phyloP scores from a whole-genome alignment of 2,329 filamentous ascomycete species.

The Beauveria scarabaeidicola region DNA sequence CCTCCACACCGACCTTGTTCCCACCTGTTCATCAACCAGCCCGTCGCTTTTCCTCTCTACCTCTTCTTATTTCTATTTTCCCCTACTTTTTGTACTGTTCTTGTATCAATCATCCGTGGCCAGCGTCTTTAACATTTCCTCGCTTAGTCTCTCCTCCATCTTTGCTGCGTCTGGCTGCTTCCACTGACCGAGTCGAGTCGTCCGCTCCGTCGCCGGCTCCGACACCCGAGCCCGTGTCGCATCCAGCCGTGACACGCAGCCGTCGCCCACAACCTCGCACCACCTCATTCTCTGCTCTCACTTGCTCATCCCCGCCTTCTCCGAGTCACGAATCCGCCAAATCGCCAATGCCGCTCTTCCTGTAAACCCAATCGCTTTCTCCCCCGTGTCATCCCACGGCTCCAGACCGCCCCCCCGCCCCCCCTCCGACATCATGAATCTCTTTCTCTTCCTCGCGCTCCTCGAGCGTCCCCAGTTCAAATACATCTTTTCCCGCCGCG shows the following conservation, averaged over 20 bases:
- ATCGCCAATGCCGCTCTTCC: background rate
- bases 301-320: no score
- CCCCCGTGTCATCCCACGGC: background rate
- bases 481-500: background rate
- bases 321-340: background rate
- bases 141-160: background rate
- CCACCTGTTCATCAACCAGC: background rate
- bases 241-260: background rate
- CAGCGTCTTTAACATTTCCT: background rate
- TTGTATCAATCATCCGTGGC: background rate
- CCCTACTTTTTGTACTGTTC: background rate
- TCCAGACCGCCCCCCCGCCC: no score
- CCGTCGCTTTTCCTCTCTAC: background rate
- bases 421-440: background rate
- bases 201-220: background rate
- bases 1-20: background rate
- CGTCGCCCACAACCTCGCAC: background rate
- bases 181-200: background rate
- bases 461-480: background rate
- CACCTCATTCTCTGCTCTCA: background rate
- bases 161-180: background rate
- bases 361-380: background rate
- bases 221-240: background rate
- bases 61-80: background rate
- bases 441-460: background rate